Percentiles rank a stretch among this genome's conserved stretches.
These are phyloP conservation scores for Fraxinus paxiana DNA, from an alignment of 305 asterid species.

Conservation along the genomic window DNA sequence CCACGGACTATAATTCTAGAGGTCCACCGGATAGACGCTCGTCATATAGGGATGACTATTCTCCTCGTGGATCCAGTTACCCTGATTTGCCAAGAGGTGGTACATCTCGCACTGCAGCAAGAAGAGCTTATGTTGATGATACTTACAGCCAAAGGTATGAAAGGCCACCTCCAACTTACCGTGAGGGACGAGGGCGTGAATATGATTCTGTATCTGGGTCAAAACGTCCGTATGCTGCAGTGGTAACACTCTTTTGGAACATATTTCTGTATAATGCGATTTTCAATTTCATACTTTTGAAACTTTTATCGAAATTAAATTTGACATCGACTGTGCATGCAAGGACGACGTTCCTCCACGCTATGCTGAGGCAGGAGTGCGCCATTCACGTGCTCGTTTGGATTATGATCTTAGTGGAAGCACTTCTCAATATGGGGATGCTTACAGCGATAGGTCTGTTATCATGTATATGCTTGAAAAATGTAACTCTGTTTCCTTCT, in stretches of 20 bases:
- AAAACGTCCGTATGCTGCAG: constrained; percentile 75
- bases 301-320: not conserved
- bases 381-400: constrained; percentile 85
- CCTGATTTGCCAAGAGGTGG: constrained; percentile 72
- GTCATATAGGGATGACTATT: constrained; percentile 68
- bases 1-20: constrained; percentile 58
- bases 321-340: constrained; percentile 23
- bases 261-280: not conserved
- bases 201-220: constrained; percentile 76
- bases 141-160: constrained; percentile 75
- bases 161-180: constrained; percentile 81
- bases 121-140: constrained; percentile 83
- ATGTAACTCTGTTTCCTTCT: not conserved
- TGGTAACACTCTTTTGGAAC: constrained; percentile 41
- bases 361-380: constrained; percentile 67
- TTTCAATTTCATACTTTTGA: not conserved
- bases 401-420: constrained; percentile 74
- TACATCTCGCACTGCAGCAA: constrained; percentile 51
- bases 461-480: not conserved
- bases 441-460: constrained; percentile 70
- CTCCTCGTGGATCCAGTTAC: constrained; percentile 68
- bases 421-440: constrained; percentile 76
- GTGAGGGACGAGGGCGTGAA: constrained; percentile 68
- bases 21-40: constrained; percentile 59
- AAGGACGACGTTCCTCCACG: constrained; percentile 88